Conservation (phyloP, 225 moss, liverwort and hornwort species). For the Lunularia cruciata region DNA sequence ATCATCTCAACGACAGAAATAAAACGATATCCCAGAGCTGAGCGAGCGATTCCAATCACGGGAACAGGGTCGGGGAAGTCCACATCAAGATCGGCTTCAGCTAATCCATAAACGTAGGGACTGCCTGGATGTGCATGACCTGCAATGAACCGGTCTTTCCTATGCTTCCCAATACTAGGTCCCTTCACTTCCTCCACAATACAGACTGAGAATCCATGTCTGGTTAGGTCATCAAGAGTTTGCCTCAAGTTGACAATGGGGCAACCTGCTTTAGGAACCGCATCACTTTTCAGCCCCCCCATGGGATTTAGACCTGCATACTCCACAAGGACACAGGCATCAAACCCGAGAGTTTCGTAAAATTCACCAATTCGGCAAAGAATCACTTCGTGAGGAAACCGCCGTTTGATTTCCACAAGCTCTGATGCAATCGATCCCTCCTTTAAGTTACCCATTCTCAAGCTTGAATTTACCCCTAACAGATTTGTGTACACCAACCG, state of each 20-base stretch:
- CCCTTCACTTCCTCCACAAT: slow-evolving; percentile 93
- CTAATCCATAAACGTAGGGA: slow-evolving; percentile 84
- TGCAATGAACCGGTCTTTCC: slow-evolving; percentile 81
- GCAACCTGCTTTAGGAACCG: slow-evolving; percentile 79
- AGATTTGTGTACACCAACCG: slow-evolving; percentile 62
- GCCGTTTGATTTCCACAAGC: slow-evolving; percentile 65
- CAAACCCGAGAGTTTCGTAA: slow-evolving; percentile 77
- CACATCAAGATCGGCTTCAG: slow-evolving; percentile 74
- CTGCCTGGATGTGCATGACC: slow-evolving; percentile 96
- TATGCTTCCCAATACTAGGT: slow-evolving; percentile 47
- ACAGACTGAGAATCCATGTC: slow-evolving; percentile 84
- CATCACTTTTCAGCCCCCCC: slow-evolving; percentile 59
- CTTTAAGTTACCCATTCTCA: slow-evolving; percentile 70
- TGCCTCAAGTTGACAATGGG: slow-evolving; percentile 77
- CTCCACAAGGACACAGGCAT: slow-evolving; percentile 84
- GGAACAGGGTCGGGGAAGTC: slow-evolving; percentile 82
- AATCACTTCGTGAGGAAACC: slow-evolving; percentile 81
- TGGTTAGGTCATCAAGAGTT: slow-evolving; percentile 73
- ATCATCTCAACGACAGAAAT: slow-evolving; percentile 76
- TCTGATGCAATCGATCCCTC: slow-evolving; percentile 62
- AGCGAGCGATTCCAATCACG: slow-evolving; percentile 66
- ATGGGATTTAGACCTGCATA: slow-evolving; percentile 80
- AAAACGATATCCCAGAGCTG: slow-evolving; percentile 62
- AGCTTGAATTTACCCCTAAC: slow-evolving; percentile 60
- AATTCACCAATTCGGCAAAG: slow-evolving; percentile 77